A percentile compares a stretch with the other conserved stretches of the same genome.
Conservation (phyloP, 2,329 filamentous ascomycete genomes). For the Harringtonia lauricola region DNA sequence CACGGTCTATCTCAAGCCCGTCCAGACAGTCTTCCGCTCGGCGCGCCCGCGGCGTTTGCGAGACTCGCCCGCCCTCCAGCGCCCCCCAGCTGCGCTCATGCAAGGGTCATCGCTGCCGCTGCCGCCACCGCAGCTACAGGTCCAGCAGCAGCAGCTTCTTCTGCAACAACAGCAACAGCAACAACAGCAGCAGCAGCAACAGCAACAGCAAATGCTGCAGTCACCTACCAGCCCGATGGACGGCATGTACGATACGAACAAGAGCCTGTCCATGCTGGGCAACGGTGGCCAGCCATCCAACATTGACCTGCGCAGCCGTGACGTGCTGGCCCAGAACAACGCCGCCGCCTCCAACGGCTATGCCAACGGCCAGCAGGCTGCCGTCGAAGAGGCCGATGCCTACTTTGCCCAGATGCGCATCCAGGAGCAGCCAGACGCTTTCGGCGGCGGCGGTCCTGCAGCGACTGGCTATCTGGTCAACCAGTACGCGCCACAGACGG, state of each 20-base stretch:
- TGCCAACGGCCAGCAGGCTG: conserved; percentile 19
- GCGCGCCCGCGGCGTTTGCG: conserved; percentile 69
- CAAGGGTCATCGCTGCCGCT: conserved; percentile 12
- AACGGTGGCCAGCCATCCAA: conserved; percentile 40
- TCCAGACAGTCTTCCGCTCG: conserved; percentile 90
- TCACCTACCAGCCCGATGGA: conserved; percentile 27
- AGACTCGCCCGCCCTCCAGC: conserved; percentile 80
- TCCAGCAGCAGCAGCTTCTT: neutral
- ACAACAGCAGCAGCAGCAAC: neutral
- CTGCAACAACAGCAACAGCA: conserved; percentile 4
- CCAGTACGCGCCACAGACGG: conserved; percentile 67
- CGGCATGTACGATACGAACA: conserved; percentile 38
- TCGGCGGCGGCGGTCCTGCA: conserved; percentile 45
- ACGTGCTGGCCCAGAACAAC: conserved; percentile 2
- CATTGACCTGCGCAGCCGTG: conserved; percentile 31
- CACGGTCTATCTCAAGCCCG: conserved; percentile 94
- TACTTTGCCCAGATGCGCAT: conserved; percentile 77
- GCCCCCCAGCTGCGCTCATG: conserved; percentile 44
- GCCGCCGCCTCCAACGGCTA: conserved; percentile 30
- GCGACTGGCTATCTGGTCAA: conserved; percentile 61
- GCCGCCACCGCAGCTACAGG: conserved; percentile 4
- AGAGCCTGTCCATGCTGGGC: conserved; percentile 49
- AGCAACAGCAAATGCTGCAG: conserved; percentile 1
- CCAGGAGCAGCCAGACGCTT: conserved; percentile 52
- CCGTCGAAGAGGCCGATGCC: conserved; percentile 74